Percentiles rank a stretch among this genome's conserved stretches.
These are phyloP conservation scores for Amaranthus cruentus DNA, from an alignment of 148 eudicot genomes.

Conservation along the genomic window DNA sequence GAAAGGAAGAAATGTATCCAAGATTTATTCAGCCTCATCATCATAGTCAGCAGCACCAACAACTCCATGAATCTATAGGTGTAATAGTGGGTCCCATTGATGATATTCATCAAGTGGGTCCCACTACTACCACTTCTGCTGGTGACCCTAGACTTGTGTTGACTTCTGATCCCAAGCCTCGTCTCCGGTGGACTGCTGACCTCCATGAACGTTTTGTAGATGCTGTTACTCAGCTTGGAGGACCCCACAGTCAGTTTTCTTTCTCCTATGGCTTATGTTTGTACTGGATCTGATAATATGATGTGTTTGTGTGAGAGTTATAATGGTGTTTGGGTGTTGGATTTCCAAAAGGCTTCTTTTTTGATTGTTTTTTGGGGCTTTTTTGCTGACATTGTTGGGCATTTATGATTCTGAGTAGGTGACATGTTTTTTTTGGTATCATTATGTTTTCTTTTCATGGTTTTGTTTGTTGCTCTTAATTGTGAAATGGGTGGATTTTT, in stretches of 20 bases:
- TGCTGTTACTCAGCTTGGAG: slow-evolving; percentile 89
- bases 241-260: slow-evolving; percentile 54
- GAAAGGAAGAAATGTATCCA: slow-evolving; percentile 33
- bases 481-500: slow-evolving; percentile 2
- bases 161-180: slow-evolving; percentile 78
- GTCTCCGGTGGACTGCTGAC: slow-evolving; percentile 82
- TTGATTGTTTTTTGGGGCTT: neutral
- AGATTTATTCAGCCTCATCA: slow-evolving; percentile 39
- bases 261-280: neutral
- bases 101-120: slow-evolving; percentile 35
- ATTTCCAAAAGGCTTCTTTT: too few relatives aligned
- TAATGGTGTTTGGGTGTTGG: neutral
- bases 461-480: neutral
- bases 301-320: neutral
- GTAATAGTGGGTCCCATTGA: slow-evolving; percentile 32
- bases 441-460: neutral
- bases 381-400: neutral
- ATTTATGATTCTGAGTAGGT: slow-evolving; percentile 2
- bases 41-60: slow-evolving; percentile 16
- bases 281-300: slow-evolving; percentile 15
- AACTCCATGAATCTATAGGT: slow-evolving; percentile 30
- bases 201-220: slow-evolving; percentile 85
- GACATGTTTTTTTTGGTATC: neutral
- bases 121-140: neutral
- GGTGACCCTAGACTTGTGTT: slow-evolving; percentile 59